Conservation (phyloP, 805 yeast species). For the Torulaspora gathmanii region DNA sequence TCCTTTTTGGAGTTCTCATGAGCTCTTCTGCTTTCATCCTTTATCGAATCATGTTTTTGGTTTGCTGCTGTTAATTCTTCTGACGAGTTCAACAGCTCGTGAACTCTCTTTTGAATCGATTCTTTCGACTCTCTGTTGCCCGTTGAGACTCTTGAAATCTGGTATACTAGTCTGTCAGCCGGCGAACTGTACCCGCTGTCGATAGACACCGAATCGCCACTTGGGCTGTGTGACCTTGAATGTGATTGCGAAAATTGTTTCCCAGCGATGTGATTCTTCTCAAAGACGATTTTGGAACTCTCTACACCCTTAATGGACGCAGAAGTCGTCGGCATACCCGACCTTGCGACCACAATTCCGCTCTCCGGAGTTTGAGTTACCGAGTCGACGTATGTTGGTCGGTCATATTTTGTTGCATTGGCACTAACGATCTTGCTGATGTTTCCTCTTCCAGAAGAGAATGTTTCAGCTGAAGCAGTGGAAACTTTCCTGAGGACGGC, state of each 20-base stretch:
- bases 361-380: slow-evolving; percentile 20
- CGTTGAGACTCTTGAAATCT: not conserved
- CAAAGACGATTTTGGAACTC: no score
- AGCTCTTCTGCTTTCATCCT: not conserved
- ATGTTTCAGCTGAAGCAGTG: slow-evolving; percentile 2
- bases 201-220: not conserved
- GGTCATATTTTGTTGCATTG: slow-evolving; percentile 8
- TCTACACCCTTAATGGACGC: not conserved
- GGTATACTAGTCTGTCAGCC: not conserved
- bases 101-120: slow-evolving; percentile 54
- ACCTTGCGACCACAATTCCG: not conserved
- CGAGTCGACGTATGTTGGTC: slow-evolving; percentile 17
- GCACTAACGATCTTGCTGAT: slow-evolving; percentile 10
- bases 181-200: not conserved
- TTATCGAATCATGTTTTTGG: not conserved
- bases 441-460: slow-evolving; percentile 11
- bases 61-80: slow-evolving; percentile 11
- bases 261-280: no score
- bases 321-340: not conserved
- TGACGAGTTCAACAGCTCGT: slow-evolving; percentile 40
- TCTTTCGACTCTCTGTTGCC: slow-evolving; percentile 19
- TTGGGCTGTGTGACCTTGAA: not conserved
- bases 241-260: not conserved
- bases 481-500: not conserved
- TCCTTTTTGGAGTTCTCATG: not conserved